Evolutionary conservation across 768 basidiomycete species (phyloP).

Genomic region (Tulasnella sp.): DNA sequence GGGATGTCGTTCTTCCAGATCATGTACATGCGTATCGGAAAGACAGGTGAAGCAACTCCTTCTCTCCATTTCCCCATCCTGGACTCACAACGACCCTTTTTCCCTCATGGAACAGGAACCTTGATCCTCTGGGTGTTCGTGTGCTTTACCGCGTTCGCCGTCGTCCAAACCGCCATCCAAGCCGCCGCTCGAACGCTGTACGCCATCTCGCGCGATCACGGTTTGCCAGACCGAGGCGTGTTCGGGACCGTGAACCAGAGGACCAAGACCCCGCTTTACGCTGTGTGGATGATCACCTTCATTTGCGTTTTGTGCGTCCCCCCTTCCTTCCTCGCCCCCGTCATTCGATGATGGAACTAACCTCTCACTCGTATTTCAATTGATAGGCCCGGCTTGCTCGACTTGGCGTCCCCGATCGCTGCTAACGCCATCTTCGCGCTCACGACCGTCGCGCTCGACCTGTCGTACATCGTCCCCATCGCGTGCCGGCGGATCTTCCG

Average conservation of each 20-base stretch:
- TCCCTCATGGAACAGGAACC: background rate
- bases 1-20: constrained; percentile 34
- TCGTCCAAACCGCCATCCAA: constrained; percentile 63
- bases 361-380: background rate
- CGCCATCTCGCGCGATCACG: constrained; percentile 74
- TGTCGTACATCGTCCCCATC: constrained; percentile 59
- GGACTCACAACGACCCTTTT: background rate
- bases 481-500: constrained; percentile 52
- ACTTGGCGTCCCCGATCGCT: constrained; percentile 64
- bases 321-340: background rate
- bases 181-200: constrained; percentile 73
- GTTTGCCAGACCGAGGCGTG: constrained; percentile 66
- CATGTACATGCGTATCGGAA: constrained; percentile 65
- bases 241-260: constrained; percentile 52
- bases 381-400: constrained; percentile 35
- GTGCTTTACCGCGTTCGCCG: constrained; percentile 80
- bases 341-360: background rate
- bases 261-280: constrained; percentile 65
- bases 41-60: constrained; percentile 55
- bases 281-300: constrained; percentile 62
- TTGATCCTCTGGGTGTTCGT: constrained; percentile 40
- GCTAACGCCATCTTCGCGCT: constrained; percentile 75
- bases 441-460: constrained; percentile 44
- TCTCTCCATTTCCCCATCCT: too few relatives aligned
- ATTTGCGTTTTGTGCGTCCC: constrained; percentile 39